Base-by-base conservation (phyloP, 768 basidiomycete species). In the Hemileccinum rubropunctum region DNA sequence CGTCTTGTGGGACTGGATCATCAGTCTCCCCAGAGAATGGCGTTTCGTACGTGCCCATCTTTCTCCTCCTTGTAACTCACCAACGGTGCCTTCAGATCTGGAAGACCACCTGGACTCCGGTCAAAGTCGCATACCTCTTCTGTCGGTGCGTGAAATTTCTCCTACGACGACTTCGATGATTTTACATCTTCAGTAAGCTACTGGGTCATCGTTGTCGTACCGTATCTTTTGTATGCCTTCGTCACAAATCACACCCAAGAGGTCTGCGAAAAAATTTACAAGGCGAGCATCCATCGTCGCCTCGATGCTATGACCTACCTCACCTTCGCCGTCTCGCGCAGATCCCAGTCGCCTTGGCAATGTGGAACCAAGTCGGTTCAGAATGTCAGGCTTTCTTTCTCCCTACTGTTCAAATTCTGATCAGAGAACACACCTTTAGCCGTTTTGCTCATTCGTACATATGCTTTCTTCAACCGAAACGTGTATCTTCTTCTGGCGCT, bases 301-400 rank as follows among this genome's bases (percentile, higher is more conserved):
- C 37, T 21, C 41, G 23, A 4, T 26, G 6, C 20, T 4, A 11
- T 9, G 6, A 23, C 32, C 40, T 6, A 43, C 38, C 34, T 42
- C 6, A 45, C 41, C 30, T 47, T 33, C 17, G 3, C 26, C n/a
- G 10, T 23, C 34, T 27, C 26, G 23, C 49, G 48, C 42, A 90
- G 88, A 81, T 89, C 45, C 88, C 88, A 6, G 88, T 90, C 49
- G 83, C 83, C 6, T 76, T 91, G 42, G 87, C 87, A 15, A 85
- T 89, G 82, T 90, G 87, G 87, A 91, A 91, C 59, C 88, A 90
- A 78, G 86, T 88, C 47, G 83, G 85, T 39, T 86, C 87, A 41
- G 86, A 90, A 72, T 83, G 86, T 84, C 54, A 53, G 76, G 70
- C 44, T 14, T 34, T 37, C 21, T 30, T 39, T 41, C 17, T 26